These are phyloP conservation scores for Terana coerulea DNA, from an alignment of 768 basidiomycete species.

Conservation along the genomic window DNA sequence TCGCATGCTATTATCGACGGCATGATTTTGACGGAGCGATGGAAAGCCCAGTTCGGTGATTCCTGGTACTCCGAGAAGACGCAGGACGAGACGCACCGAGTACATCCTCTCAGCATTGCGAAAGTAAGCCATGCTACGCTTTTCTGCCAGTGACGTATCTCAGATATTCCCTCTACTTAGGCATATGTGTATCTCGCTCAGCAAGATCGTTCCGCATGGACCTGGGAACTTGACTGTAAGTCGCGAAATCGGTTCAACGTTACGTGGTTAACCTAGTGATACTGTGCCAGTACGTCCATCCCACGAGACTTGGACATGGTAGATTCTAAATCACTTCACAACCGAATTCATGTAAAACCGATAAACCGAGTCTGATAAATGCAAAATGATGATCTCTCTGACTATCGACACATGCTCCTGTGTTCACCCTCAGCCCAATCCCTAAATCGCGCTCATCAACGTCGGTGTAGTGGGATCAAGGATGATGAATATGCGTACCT, in stretches of 20 bases:
- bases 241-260: not conserved
- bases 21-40: constrained; percentile 17
- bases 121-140: constrained; percentile 7
- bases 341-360: too few relatives aligned
- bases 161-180: constrained; percentile 1
- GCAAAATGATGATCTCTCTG: too few relatives aligned
- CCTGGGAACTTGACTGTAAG: constrained; percentile 27
- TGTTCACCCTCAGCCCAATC: too few relatives aligned
- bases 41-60: constrained; percentile 8
- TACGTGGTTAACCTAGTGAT: not conserved
- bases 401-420: too few relatives aligned
- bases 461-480: too few relatives aligned
- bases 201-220: constrained; percentile 25
- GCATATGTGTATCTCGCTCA: constrained; percentile 22
- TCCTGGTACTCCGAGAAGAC: constrained; percentile 10
- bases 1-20: constrained; percentile 69
- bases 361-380: too few relatives aligned
- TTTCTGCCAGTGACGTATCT: not conserved
- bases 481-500: too few relatives aligned
- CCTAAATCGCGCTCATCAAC: too few relatives aligned
- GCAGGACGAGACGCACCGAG: constrained; percentile 9
- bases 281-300: constrained; percentile 20
- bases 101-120: constrained; percentile 15
- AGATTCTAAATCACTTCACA: too few relatives aligned
- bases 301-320: constrained; percentile 24